Conservation (phyloP, 148 eudicot species). For the Dysphania ambrosioides region DNA sequence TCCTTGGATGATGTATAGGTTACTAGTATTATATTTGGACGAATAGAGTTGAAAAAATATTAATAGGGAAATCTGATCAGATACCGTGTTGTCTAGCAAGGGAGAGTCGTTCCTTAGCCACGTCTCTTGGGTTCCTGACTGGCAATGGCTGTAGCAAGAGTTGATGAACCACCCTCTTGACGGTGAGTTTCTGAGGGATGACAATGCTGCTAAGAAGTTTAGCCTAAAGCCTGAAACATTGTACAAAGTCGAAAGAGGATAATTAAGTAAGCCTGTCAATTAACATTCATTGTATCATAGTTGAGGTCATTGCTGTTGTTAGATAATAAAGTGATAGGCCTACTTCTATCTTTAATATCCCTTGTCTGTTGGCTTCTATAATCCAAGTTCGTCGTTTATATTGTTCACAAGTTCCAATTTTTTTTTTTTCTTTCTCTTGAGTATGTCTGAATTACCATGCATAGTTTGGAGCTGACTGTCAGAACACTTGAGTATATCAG, state of each 20-base stretch:
- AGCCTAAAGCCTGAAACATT: constrained; percentile 49
- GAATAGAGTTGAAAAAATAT: neutral
- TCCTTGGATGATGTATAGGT: no score
- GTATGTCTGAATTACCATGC: constrained; percentile 46
- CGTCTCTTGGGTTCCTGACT: constrained; percentile 79
- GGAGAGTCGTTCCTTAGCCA: constrained; percentile 80
- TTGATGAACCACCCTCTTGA: constrained; percentile 69
- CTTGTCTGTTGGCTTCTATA: neutral
- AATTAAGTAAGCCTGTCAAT: neutral
- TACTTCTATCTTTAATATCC: neutral
- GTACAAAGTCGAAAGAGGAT: neutral
- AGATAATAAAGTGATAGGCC: no score
- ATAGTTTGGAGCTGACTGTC: constrained; percentile 53
- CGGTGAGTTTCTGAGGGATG: constrained; percentile 41
- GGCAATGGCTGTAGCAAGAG: constrained; percentile 87
- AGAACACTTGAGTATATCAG: constrained; percentile 65
- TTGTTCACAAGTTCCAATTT: neutral
- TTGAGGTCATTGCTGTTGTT: no score
- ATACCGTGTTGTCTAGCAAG: constrained; percentile 50
- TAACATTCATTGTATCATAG: neutral
- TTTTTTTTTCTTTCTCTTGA: no score
- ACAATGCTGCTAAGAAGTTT: constrained; percentile 57
- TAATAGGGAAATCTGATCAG: neutral
- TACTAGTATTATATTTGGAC: neutral
- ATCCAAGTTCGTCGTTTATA: neutral